Evolutionary conservation across 257 asterid genomes (phyloP).

Genomic region (Galeopsis tetrahit): DNA sequence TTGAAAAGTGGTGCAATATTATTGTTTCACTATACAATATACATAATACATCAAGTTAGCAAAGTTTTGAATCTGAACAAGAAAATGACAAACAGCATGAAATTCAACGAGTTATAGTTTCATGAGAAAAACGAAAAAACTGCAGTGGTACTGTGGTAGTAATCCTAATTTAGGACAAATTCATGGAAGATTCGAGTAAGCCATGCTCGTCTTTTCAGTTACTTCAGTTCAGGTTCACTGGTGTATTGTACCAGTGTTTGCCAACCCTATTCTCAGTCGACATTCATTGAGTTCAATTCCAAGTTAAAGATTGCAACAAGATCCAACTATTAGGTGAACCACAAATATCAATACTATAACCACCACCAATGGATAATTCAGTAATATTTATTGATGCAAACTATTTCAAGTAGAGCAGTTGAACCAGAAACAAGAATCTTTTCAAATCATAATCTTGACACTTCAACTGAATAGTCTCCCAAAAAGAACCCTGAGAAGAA

Average conservation of each 20-base stretch:
- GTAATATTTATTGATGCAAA: not conserved
- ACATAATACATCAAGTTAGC: not conserved
- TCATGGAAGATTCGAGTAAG: not conserved
- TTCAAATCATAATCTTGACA: not conserved
- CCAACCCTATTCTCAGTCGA: not conserved
- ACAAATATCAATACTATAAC: not conserved
- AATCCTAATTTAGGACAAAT: not conserved
- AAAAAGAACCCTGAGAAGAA: not conserved
- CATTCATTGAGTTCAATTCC: not conserved
- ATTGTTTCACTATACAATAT: not conserved
- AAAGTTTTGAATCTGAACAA: not conserved
- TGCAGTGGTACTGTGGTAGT: not conserved
- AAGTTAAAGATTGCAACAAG: not conserved
- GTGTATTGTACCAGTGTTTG: too few relatives aligned
- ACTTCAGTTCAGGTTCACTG: not conserved
- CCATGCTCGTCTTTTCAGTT: not conserved
- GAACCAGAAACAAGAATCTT: not conserved
- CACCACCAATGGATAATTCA: not conserved
- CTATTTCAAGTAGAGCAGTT: not conserved
- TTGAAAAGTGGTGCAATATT: not conserved
- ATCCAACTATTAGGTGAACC: not conserved
- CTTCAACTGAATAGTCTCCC: not conserved
- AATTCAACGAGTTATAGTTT: not conserved
- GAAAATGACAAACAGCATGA: not conserved
- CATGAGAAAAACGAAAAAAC: not conserved